These are phyloP conservation scores for Lecanicillium sp. DNA, from an alignment of 2,329 filamentous ascomycete genomes.

Conservation along the genomic window DNA sequence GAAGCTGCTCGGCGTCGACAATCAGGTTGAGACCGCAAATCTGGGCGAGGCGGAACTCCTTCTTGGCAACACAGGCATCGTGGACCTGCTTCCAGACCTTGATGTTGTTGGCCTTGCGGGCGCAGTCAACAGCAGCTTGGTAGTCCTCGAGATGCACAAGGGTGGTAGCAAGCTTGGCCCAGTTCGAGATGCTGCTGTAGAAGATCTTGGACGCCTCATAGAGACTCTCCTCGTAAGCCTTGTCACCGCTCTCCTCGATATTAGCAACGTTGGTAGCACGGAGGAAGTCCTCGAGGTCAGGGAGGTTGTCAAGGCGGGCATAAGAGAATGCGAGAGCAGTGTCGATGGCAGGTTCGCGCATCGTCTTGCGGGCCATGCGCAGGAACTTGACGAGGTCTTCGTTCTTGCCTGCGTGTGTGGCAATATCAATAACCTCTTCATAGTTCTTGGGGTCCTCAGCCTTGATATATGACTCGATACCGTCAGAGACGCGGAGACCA, in stretches of 20 bases:
- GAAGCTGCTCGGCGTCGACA: slow-evolving; percentile 90
- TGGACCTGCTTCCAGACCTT: slow-evolving; percentile 99
- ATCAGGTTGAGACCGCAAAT: slow-evolving; percentile 98
- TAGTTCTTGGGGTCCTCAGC: slow-evolving; percentile 91
- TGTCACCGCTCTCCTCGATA: slow-evolving; percentile 94
- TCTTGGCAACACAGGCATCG: slow-evolving; percentile 91
- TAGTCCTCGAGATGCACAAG: slow-evolving; percentile 96
- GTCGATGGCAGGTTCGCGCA: slow-evolving; percentile 88
- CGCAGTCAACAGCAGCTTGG: slow-evolving; percentile 94
- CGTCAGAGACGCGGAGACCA: slow-evolving; percentile 83
- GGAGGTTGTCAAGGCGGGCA: slow-evolving; percentile 82
- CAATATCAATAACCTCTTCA: slow-evolving; percentile 90
- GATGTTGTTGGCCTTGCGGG: slow-evolving; percentile 97
- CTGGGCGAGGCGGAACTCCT: slow-evolving; percentile 96
- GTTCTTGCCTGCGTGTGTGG: slow-evolving; percentile 92
- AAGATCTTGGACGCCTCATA: slow-evolving; percentile 98
- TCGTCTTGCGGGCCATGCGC: slow-evolving; percentile 93
- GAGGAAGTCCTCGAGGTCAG: slow-evolving; percentile 94
- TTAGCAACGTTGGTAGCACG: slow-evolving; percentile 90
- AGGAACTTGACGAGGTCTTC: slow-evolving; percentile 95
- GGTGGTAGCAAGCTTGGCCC: slow-evolving; percentile 96
- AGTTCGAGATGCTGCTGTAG: slow-evolving; percentile 97
- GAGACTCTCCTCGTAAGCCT: slow-evolving; percentile 89
- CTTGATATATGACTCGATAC: slow-evolving; percentile 95
- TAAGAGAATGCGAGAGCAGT: slow-evolving; percentile 91